These are phyloP conservation scores for Nicotiana knightiana DNA, from an alignment of 257 asterid genomes.

Conservation along the genomic window DNA sequence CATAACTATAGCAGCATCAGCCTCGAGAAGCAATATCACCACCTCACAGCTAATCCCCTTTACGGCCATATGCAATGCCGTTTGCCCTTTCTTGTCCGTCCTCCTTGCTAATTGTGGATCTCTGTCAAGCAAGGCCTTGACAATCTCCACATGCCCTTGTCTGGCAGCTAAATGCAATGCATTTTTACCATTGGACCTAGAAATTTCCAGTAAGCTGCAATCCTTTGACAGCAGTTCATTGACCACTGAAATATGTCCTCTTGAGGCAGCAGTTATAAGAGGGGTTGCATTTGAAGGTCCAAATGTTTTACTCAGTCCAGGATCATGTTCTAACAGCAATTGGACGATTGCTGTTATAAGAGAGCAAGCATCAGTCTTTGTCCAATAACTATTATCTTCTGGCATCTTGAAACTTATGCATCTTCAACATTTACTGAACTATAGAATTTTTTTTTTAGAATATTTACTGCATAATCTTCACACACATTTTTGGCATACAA, in stretches of 20 bases:
- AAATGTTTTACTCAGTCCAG: conserved; percentile 43
- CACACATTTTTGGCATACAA: background rate
- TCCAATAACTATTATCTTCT: background rate
- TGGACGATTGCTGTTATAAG: conserved; percentile 38
- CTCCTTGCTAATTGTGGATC: conserved; percentile 49
- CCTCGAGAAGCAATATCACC: conserved; percentile 39
- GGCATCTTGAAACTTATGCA: conserved; percentile 1
- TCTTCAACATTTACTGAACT: conserved; percentile 1
- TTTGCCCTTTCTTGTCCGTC: conserved; percentile 55
- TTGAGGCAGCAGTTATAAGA: conserved; percentile 51
- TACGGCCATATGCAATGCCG: conserved; percentile 57
- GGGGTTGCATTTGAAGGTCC: conserved; percentile 53
- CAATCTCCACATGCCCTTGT: conserved; percentile 48
- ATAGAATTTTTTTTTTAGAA: background rate
- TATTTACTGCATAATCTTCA: background rate
- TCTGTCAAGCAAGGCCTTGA: conserved; percentile 42
- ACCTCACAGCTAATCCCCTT: conserved; percentile 48
- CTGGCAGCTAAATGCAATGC: conserved; percentile 56
- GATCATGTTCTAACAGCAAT: conserved; percentile 41
- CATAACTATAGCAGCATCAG: conserved; percentile 57
- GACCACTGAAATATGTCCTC: conserved; percentile 43
- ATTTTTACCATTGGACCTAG: conserved; percentile 46
- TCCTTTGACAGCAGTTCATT: conserved; percentile 39
- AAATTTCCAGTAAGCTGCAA: conserved; percentile 40
- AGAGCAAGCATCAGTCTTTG: background rate